Conservation (phyloP, 225 moss, liverwort and hornwort genomes). For the Marchantia polymorpha region DNA sequence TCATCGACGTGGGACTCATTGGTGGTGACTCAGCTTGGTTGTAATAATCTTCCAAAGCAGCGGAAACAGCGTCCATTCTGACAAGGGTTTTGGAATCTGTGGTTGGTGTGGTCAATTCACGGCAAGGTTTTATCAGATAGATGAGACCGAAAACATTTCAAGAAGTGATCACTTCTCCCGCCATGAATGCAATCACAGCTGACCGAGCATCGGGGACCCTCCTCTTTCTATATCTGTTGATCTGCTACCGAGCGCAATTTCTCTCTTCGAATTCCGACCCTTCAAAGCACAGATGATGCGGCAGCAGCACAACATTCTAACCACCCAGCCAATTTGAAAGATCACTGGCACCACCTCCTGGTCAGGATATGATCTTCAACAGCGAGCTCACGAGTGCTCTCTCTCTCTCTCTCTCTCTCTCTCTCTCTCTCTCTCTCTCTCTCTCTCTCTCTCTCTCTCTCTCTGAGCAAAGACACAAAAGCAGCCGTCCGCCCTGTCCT, state of each 20-base stretch:
- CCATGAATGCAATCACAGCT: neutral
- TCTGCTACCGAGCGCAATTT: neutral
- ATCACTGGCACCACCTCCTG: neutral
- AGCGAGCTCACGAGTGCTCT: no score
- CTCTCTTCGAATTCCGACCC: neutral
- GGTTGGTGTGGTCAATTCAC: neutral
- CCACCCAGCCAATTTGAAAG: neutral
- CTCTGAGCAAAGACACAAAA: neutral
- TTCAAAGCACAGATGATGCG: neutral
- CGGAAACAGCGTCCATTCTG: neutral
- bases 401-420: neutral
- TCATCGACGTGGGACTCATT: neutral
- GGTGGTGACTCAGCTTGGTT: constrained; percentile 4
- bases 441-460: neutral
- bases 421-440: neutral
- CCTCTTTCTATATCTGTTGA: neutral
- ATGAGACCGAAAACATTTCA: neutral
- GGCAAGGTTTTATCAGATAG: neutral
- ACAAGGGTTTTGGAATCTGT: neutral
- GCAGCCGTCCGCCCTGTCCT: neutral
- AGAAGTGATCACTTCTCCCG: neutral
- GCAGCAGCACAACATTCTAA: neutral
- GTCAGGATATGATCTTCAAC: neutral
- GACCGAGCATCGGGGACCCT: neutral
- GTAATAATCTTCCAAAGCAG: neutral